Percentiles rank a stretch among this genome's conserved stretches.
These are phyloP conservation scores for Testicularia cyperi DNA, from an alignment of 1,284 basidiomycete species.

Conservation along the genomic window DNA sequence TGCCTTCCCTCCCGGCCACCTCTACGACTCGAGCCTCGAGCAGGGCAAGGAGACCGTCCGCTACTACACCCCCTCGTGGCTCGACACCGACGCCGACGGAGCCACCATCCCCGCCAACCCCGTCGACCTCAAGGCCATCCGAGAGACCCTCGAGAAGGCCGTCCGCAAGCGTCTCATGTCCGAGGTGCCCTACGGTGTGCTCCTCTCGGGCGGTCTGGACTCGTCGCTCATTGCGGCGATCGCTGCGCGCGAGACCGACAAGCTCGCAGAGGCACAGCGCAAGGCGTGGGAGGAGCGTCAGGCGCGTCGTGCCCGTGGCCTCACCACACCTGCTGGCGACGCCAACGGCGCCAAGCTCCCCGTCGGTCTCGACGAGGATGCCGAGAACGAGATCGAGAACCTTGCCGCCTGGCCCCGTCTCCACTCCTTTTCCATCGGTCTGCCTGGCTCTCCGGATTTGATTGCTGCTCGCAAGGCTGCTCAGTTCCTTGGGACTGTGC, in stretches of 20 bases:
- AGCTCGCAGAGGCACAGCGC: conserved; percentile 63
- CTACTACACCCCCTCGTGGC: conserved; percentile 61
- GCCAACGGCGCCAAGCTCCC: conserved; percentile 61
- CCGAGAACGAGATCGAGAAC: conserved; percentile 50
- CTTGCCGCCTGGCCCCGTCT: conserved; percentile 87
- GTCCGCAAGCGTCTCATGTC: conserved; percentile 97
- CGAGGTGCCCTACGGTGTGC: conserved; percentile 96
- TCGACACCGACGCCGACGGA: conserved; percentile 64
- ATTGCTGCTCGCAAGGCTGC: conserved; percentile 92
- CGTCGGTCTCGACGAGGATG: conserved; percentile 57
- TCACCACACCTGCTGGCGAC: conserved; percentile 52
- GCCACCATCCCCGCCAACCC: conserved; percentile 67
- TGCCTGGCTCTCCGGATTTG: conserved; percentile 92
- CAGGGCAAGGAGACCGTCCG: conserved; percentile 57
- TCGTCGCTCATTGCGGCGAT: conserved; percentile 94
- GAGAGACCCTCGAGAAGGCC: conserved; percentile 80
- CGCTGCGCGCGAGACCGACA: conserved; percentile 95
- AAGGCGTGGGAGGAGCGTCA: conserved; percentile 67
- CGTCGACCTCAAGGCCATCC: conserved; percentile 68
- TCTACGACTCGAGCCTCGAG: conserved; percentile 62
- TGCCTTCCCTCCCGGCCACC: conserved; percentile 94
- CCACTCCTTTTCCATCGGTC: conserved; percentile 96
- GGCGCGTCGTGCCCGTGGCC: conserved; percentile 39
- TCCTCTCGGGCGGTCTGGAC: conserved; percentile 92
- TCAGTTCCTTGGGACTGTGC: conserved; percentile 87